Percentiles rank a stretch among this genome's conserved stretches.
phyloP scores from a whole-genome alignment of 257 asterid species.

The Handroanthus guayacan region DNA sequence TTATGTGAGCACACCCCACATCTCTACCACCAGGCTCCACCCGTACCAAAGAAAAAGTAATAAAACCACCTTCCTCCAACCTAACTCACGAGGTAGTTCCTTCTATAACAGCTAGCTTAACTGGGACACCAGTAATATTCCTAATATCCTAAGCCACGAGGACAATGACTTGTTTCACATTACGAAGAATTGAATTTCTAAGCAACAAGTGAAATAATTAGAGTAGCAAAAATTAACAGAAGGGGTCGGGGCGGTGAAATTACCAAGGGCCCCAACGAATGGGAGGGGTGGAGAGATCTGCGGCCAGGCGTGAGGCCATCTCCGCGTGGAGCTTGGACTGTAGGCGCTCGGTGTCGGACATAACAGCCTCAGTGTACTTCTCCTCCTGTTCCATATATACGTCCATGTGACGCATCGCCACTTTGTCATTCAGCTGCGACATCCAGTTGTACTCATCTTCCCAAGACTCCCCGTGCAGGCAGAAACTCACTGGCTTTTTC shows the following conservation, averaged over 20 bases:
- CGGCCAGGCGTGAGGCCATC: slow-evolving; percentile 80
- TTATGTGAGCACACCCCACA: neutral
- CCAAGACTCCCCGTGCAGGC: slow-evolving; percentile 87
- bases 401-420: slow-evolving; percentile 98
- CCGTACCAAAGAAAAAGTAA: neutral
- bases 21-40: neutral
- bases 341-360: slow-evolving; percentile 78
- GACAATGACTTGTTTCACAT: neutral
- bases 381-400: slow-evolving; percentile 98
- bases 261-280: slow-evolving; percentile 97
- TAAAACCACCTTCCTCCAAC: neutral
- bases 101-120: neutral
- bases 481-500: slow-evolving; percentile 65
- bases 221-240: neutral
- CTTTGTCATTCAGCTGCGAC: slow-evolving; percentile 85
- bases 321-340: slow-evolving; percentile 88
- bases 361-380: slow-evolving; percentile 91
- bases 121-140: neutral
- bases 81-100: slow-evolving; percentile 4
- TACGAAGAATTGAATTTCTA: neutral
- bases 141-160: neutral
- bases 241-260: slow-evolving; percentile 9
- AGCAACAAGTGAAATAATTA: slow-evolving; percentile 19
- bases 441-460: slow-evolving; percentile 90
- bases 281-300: slow-evolving; percentile 87